Conservation (phyloP, 2,329 filamentous ascomycete genomes). For the Colletotrichum lupini region DNA sequence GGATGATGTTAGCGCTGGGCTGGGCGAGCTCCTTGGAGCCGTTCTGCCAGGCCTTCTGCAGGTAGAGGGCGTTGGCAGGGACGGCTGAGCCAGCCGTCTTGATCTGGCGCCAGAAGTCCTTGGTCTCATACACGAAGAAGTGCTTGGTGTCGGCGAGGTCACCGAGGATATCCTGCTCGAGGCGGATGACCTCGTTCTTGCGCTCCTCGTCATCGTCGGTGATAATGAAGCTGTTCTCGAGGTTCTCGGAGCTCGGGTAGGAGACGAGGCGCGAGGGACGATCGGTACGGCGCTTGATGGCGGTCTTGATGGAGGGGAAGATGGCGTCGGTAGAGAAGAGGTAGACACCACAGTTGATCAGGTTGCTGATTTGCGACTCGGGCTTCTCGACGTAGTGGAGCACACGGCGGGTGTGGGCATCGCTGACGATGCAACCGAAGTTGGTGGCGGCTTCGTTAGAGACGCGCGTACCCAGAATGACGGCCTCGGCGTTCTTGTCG, state of each 20-base stretch:
- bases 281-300: conserved; percentile 95
- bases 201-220: conserved; percentile 69
- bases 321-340: conserved; percentile 96
- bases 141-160: conserved; percentile 97
- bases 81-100: conserved; percentile 98
- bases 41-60: conserved; percentile 91
- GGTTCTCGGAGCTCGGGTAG: conserved; percentile 96
- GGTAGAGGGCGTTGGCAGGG: conserved; percentile 94
- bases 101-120: conserved; percentile 99
- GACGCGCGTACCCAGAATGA: conserved; percentile 93
- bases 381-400: conserved; percentile 99
- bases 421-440: conserved; percentile 98
- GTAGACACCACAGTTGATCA: conserved; percentile 99
- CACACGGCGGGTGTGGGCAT: conserved; percentile 92
- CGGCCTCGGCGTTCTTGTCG: conserved; percentile 94
- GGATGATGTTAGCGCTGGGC: conserved; percentile 87
- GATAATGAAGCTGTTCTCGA: conserved; percentile 72
- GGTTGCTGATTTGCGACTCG: conserved; percentile 95
- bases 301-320: conserved; percentile 93
- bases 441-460: conserved; percentile 92
- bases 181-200: conserved; percentile 87
- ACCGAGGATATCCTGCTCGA: conserved; percentile 96
- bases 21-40: conserved; percentile 83
- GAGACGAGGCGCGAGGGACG: conserved; percentile 84
- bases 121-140: conserved; percentile 98